A percentile compares a stretch with the other conserved stretches of the same genome.
Evolutionary conservation across 805 yeast species (phyloP).

Genomic region (Starmerella roubikii): DNA sequence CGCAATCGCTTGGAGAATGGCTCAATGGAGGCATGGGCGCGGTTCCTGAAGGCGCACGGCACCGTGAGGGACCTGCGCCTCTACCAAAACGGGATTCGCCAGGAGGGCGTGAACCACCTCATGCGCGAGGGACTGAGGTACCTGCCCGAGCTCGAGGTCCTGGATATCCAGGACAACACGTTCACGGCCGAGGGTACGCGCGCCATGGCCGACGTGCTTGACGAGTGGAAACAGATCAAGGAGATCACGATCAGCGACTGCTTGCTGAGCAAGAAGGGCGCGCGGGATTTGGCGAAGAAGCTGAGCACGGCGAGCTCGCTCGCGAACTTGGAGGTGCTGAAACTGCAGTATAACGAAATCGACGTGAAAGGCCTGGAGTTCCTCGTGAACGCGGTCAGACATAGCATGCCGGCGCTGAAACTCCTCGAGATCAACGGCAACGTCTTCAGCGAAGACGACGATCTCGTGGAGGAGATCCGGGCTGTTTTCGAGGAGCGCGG

Average conservation of each 20-base stretch:
- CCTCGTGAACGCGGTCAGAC: conserved; percentile 41
- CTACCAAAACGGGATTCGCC: conserved; percentile 96
- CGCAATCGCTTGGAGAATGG: conserved; percentile 96
- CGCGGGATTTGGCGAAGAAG: conserved; percentile 36
- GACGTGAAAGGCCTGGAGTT: conserved; percentile 47
- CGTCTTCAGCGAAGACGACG: conserved; percentile 78
- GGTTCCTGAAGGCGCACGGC: conserved; percentile 71
- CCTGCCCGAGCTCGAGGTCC: conserved; percentile 45
- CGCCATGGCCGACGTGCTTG: conserved; percentile 48
- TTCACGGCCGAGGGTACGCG: conserved; percentile 57
- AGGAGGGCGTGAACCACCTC: conserved; percentile 70
- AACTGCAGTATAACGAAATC: conserved; percentile 80
- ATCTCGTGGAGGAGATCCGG: conserved; percentile 45
- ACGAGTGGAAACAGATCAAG: conserved; percentile 49
- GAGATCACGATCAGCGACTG: conserved; percentile 87
- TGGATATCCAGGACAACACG: conserved; percentile 93
- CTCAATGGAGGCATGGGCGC: conserved; percentile 68
- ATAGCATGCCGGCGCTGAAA: conserved; percentile 47
- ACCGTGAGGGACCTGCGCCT: conserved; percentile 60
- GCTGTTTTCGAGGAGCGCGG: conserved; percentile 59
- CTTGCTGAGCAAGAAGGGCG: conserved; percentile 68
- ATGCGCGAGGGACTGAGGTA: conserved; percentile 56
- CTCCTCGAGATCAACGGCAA: conserved; percentile 83
- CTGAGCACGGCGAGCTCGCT: conserved; percentile 18
- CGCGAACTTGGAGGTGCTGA: conserved; percentile 42